These are phyloP conservation scores for Castanea crenata DNA, from an alignment of 306 rosid genomes.

Conservation along the genomic window DNA sequence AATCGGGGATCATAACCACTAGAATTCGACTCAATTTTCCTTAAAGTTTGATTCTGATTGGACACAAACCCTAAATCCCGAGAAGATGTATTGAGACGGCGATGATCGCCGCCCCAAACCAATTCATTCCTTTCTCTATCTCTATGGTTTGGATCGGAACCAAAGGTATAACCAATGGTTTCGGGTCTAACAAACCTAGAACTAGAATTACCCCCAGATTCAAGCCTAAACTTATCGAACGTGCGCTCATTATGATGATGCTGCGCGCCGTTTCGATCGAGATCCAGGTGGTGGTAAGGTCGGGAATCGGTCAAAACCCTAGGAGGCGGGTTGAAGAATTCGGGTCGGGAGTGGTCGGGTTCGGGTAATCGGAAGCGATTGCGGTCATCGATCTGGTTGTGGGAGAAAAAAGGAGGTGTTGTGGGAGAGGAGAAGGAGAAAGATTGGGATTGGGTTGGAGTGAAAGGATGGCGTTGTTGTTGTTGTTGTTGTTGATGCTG, in stretches of 20 bases:
- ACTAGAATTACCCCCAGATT: constrained; percentile 24
- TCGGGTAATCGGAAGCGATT: constrained; percentile 23
- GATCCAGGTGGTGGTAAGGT: constrained; percentile 17
- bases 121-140: constrained; percentile 5
- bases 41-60: constrained; percentile 16
- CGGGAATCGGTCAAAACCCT: constrained; percentile 25
- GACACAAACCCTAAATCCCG: constrained; percentile 13
- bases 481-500: neutral
- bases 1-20: constrained; percentile 29
- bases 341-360: constrained; percentile 13
- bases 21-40: constrained; percentile 22
- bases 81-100: constrained; percentile 1
- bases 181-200: constrained; percentile 38
- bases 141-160: constrained; percentile 26
- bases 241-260: constrained; percentile 27
- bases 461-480: constrained; percentile 12
- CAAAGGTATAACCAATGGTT: constrained; percentile 7
- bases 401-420: constrained; percentile 8
- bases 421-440: constrained; percentile 10
- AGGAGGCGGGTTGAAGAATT: constrained; percentile 10
- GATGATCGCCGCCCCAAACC: constrained; percentile 34
- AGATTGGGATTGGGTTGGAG: constrained; percentile 28
- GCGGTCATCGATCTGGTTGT: constrained; percentile 18
- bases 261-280: constrained; percentile 25
- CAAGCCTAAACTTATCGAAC: constrained; percentile 29